These are phyloP conservation scores for Colletotrichum gloeosporioides DNA, from an alignment of 2,329 filamentous ascomycete species.

Conservation along the genomic window DNA sequence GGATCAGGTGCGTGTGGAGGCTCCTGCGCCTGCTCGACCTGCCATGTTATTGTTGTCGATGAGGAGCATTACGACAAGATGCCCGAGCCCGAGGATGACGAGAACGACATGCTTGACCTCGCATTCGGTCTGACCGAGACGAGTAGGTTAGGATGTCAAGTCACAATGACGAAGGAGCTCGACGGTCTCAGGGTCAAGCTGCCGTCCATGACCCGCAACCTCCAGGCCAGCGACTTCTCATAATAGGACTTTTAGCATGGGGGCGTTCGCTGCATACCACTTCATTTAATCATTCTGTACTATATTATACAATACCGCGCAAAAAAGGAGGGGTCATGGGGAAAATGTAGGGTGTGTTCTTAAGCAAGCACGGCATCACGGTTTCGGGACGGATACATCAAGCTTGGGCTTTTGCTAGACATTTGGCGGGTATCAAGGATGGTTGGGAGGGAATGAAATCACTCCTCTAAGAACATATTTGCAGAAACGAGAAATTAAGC, in stretches of 20 bases:
- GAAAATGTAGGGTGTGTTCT: neutral
- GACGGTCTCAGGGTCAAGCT: slow-evolving; percentile 86
- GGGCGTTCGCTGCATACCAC: slow-evolving; percentile 4
- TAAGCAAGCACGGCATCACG: slow-evolving; percentile 13
- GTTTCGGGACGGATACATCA: slow-evolving; percentile 1
- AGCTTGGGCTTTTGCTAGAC: slow-evolving; percentile 19
- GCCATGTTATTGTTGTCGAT: slow-evolving; percentile 84
- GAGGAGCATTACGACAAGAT: slow-evolving; percentile 79
- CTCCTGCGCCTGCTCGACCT: slow-evolving; percentile 91
- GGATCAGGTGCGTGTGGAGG: slow-evolving; percentile 84
- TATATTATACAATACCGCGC: slow-evolving; percentile 11
- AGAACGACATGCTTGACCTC: slow-evolving; percentile 90
- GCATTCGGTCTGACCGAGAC: slow-evolving; percentile 92
- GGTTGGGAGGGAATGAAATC: slow-evolving; percentile 28
- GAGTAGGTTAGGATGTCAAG: slow-evolving; percentile 83
- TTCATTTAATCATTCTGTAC: slow-evolving; percentile 19
- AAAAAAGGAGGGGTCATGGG: neutral
- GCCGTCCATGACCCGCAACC: slow-evolving; percentile 91
- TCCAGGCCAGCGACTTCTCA: slow-evolving; percentile 93
- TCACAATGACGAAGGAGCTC: slow-evolving; percentile 88
- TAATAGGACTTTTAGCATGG: slow-evolving; percentile 22
- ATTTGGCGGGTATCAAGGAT: slow-evolving; percentile 24
- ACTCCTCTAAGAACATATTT: slow-evolving; percentile 20
- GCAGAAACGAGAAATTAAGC: neutral
- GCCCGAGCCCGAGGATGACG: slow-evolving; percentile 78